Conservation (phyloP, 208 protist genomes). For the Acanthamoeba castellanii region DNA sequence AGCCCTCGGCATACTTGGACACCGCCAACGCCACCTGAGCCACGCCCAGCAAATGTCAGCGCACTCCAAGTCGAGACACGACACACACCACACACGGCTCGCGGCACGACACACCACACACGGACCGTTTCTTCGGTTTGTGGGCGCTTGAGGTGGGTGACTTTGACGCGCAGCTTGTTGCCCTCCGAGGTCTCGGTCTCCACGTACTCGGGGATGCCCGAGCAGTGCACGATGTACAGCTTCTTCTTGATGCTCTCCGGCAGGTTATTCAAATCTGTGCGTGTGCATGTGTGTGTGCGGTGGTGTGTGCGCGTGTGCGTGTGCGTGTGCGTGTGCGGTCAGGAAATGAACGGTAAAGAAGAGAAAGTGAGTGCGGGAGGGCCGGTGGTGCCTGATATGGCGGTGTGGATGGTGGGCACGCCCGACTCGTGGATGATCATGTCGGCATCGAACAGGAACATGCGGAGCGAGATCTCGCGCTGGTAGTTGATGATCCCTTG, state of each 20-base stretch:
- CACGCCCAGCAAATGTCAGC: no score
- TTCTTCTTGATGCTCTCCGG: conserved; percentile 77
- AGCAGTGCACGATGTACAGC: conserved; percentile 78
- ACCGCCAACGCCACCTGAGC: not conserved
- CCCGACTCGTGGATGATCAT: conserved; percentile 88
- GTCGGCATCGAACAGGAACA: conserved; percentile 83
- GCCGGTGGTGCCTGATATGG: not conserved
- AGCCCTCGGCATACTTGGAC: conserved; percentile 35
- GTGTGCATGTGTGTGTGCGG: no score
- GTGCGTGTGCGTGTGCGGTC: no score
- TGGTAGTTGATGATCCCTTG: conserved; percentile 76
- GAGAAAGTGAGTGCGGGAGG: not conserved
- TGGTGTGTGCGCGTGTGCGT: not conserved
- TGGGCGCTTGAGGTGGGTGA: conserved; percentile 29
- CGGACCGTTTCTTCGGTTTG: conserved; percentile 50
- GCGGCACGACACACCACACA: no score
- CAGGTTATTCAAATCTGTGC: conserved; percentile 73
- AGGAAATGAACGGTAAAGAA: not conserved
- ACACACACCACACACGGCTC: no score
- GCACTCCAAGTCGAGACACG: no score
- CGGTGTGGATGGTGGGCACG: conserved; percentile 87
- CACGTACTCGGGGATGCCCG: conserved; percentile 28
- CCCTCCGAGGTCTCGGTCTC: not conserved
- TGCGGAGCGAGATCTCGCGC: conserved; percentile 78
- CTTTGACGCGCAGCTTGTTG: not conserved